Base-by-base conservation (phyloP, 2,329 filamentous ascomycete species). In the Myriosclerotinia curreyana region DNA sequence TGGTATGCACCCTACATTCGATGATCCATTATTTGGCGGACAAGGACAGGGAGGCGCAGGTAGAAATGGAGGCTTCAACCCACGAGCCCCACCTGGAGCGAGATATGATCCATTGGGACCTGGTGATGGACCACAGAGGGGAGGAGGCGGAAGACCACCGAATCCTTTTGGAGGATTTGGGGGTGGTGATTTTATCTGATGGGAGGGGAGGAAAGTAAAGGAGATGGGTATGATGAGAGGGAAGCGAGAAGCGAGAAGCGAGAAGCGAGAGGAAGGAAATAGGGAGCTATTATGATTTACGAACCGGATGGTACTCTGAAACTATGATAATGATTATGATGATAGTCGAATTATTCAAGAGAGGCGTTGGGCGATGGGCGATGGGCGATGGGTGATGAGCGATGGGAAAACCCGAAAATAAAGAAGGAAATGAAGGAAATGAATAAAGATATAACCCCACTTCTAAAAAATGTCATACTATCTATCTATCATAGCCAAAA, bases 1-100 rank as follows among this genome's bases (percentile, higher is more conserved):
- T 25, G 83, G 83, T 14, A 99, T 99, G 95, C 91, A 97, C 76
- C 95, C 95, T 0, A 96, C 93, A 0, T 95, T 96, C 74, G 92
- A 96, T 71, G 93, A 98, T 73, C 92, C 91, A 8, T 77, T 97
- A 55, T 96, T 96, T 74, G 83, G 82, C 7, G 88, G 87, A 0
- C 48, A 50, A 53, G 62, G 54, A 36, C 54, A 48, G 9, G 34
- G 75, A 12, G 79, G 79, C 8, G 81, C 80, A 14, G 78, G 79
- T 8, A 76, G 80, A 3, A 76, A 77, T 20, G 80, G 79, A 0
- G 40, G 36, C 7, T 60, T 60, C 11, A 88, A 93, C 73, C 86
- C 89, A 1, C 88, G 88, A 74, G 88, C 86, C 36, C 95, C 95
- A 5, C 92, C 92, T 2, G 95, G 95, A 1, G 89, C 92, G n/a